phyloP scores from a whole-genome alignment of 345 rosid genomes.

The Acer saccharum region DNA sequence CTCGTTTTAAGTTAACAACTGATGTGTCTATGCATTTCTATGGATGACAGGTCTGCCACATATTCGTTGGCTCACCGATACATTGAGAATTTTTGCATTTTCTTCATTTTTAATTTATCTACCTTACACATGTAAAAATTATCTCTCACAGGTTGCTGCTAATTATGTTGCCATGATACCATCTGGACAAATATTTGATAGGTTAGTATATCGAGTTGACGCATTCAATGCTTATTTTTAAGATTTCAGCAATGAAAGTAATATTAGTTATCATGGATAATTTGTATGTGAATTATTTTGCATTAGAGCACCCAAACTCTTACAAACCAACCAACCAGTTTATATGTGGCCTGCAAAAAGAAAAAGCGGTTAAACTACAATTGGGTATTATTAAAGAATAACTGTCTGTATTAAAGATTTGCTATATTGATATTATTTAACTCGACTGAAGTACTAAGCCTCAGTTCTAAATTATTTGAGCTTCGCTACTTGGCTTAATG shows the following conservation, averaged over 20 bases:
- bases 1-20: neutral
- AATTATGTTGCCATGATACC: slow-evolving; percentile 97
- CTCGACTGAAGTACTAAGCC: neutral
- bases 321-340: neutral
- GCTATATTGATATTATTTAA: neutral
- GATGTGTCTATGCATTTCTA: neutral
- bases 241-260: neutral
- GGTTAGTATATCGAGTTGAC: slow-evolving; percentile 37
- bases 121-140: slow-evolving; percentile 1
- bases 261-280: neutral
- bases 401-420: too few species aligned
- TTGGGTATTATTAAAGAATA: too few species aligned
- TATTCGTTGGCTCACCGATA: neutral
- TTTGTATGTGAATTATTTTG: neutral
- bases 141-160: slow-evolving; percentile 72
- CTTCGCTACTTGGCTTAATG: neutral
- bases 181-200: slow-evolving; percentile 90
- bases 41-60: neutral
- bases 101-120: slow-evolving; percentile 5
- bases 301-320: neutral
- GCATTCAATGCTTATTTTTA: neutral
- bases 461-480: neutral
- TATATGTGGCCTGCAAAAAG: neutral
- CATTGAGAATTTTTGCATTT: neutral
- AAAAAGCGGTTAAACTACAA: neutral